A percentile compares a stretch with the other conserved stretches of the same genome.
phyloP scores from a whole-genome alignment of 495 filamentous ascomycete species.

The Parathielavia hyrcaniae region DNA sequence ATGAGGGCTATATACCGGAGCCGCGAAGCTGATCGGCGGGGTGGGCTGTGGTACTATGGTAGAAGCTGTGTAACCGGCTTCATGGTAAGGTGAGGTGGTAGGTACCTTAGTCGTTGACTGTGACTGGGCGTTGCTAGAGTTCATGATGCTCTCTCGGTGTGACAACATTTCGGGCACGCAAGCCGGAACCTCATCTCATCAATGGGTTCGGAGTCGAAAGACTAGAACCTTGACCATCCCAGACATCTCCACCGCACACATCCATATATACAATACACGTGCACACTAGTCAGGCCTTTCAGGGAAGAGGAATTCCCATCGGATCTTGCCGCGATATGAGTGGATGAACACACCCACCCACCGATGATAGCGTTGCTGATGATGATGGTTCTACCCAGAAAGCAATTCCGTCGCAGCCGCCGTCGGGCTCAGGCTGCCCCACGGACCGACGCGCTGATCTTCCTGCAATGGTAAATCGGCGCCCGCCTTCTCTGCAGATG shows the following conservation, averaged over 20 bases:
- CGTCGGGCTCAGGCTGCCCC: neutral
- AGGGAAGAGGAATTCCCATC: neutral
- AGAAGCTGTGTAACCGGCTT: neutral
- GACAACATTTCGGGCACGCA: neutral
- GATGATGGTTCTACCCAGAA: constrained; percentile 1
- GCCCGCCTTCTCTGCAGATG: neutral
- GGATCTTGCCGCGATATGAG: constrained; percentile 2
- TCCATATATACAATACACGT: too few relatives aligned
- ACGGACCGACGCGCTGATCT: constrained; percentile 3
- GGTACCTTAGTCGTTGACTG: neutral
- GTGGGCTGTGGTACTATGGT: too few relatives aligned
- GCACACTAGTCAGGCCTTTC: neutral
- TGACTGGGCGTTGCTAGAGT: neutral
- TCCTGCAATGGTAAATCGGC: constrained; percentile 4
- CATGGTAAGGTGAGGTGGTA: too few relatives aligned
- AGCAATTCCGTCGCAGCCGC: constrained; percentile 5
- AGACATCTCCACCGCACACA: too few relatives aligned
- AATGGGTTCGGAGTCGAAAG: too few relatives aligned
- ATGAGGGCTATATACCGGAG: neutral
- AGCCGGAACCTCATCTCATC: neutral
- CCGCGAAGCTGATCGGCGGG: neutral
- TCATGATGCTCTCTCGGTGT: neutral
- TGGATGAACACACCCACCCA: too few relatives aligned
- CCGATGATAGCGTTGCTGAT: too few relatives aligned
- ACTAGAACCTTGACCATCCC: too few relatives aligned